Evolutionary conservation across 2,329 filamentous ascomycete genomes (phyloP), one percentile per base, ranked within the genome.

Genomic region (Amphichorda felina): DNA sequence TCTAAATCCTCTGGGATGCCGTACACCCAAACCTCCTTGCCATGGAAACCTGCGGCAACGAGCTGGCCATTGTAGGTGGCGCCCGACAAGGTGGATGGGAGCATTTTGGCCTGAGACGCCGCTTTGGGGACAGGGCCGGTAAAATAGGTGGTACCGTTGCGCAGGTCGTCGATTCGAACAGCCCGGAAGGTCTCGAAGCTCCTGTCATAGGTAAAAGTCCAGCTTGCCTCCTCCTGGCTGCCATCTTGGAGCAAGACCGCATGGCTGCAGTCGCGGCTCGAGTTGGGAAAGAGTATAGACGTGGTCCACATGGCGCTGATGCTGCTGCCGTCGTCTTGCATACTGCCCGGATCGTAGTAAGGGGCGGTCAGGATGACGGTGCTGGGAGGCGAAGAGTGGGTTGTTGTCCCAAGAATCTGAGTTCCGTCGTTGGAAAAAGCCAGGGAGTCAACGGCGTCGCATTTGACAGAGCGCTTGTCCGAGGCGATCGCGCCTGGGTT

Each of bases 221-320:
- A 89, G 40, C 65, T 72, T 18, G 80, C 75, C 52, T 86, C 82
- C 37, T 76, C 72, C 27, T 71, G 60, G 34, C 59, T 63, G 4
- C 70, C 70, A 40, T 75, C 65, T 44, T 75, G 72, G 13, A 89
- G 61, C 31, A 89, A 55, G 2, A 82, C 76, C 15, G 82, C 81
- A 55, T 88, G 82, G 45, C 80, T 86, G 50, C 82, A 87, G 44
- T 84, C 79, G 34, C 76, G 72, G 44, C 79, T 85, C n/a, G 76
- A 79, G 45, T 87, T 84, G 4, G 84, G 83, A 38, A 89, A 89
- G 3, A 91, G 61, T 31, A 91, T 88, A 24, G 86, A 87, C 1
- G 82, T 86, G 6, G 84, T 89, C 84, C 84, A 91, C 49, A 89
- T 70, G 17, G 79, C 73, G 50, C 79, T 82, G 41, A 86, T 69